Evolutionary conservation across 495 filamentous ascomycete genomes (phyloP), one percentile per base, ranked within the genome.

Genomic region (Cladorrhinum samala): DNA sequence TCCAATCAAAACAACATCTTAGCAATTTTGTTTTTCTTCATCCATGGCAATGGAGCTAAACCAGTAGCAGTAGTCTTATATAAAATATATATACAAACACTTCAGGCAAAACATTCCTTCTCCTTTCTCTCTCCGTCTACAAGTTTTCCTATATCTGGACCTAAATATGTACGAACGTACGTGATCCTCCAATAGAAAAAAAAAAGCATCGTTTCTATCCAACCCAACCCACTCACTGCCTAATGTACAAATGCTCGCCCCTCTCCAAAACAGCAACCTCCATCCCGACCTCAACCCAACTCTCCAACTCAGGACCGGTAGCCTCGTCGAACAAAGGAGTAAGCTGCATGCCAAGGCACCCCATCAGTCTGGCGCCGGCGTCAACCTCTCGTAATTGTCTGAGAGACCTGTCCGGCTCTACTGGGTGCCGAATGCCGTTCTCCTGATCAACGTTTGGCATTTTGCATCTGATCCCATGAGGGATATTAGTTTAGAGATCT

Each of bases 261-360:
- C 60, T 57, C 45, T 66, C 60, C 23, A 72, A 54, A 17, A 77
- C 70, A 14, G 68, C 64, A 16, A 77, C 49, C 2, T 51, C 48
- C 73, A 74, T 75, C 27, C 74, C 75, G 2, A 74, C 72, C 43
- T 72, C 72, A 14, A 77, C 44, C 65, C 68, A 72, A 16, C 55
- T 67, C 50, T 72, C 71, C 52, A 72, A 50, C 6, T 64, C 62
- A 11, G 27, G 11, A 33, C 27, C 7, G 9, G 59, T 46, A 3
- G 46, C 51, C 39, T 54, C 54, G 19, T 59, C 67, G 49, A 74
- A 78, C 17, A 87, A 70, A 20, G 89, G 86, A 38, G 87, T 83
- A 60, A 94, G 69, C 68, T 92, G 80, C 87, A 95, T 87, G 1
- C 91, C 92, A 50, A 96, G 65, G 64, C 88, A 94, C 2, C 88